These are phyloP conservation scores for Aeminium ludgeri DNA, from an alignment of 495 filamentous ascomycete genomes.

Conservation along the genomic window DNA sequence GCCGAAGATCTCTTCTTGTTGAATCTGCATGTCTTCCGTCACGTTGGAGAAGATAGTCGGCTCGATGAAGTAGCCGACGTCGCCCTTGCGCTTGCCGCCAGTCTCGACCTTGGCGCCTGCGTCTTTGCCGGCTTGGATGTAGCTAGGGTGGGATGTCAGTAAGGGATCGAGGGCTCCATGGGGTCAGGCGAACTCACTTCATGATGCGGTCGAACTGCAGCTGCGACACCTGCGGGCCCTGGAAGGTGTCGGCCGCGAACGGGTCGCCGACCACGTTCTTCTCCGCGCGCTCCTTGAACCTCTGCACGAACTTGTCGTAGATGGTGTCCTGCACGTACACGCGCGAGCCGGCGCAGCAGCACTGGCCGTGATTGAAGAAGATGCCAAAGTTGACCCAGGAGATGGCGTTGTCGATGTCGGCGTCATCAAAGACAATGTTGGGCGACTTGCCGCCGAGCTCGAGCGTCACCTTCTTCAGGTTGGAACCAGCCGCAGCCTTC, in stretches of 20 bases:
- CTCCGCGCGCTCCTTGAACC: conserved; percentile 72
- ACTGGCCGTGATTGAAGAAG: conserved; percentile 98
- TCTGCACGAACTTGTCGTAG: conserved; percentile 82
- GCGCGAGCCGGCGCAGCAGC: conserved; percentile 92
- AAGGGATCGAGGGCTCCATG: background rate
- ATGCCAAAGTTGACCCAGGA: conserved; percentile 98
- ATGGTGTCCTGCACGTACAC: conserved; percentile 91
- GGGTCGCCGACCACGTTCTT: conserved; percentile 86
- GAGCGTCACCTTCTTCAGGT: conserved; percentile 98
- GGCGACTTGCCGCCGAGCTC: conserved; percentile 97
- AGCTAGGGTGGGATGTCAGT: conserved; percentile 29
- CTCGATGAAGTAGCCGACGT: conserved; percentile 92
- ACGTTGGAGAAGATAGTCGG: conserved; percentile 94
- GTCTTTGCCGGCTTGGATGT: conserved; percentile 81
- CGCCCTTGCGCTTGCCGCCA: conserved; percentile 78
- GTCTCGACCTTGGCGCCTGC: conserved; percentile 69
- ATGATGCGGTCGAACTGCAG: conserved; percentile 96
- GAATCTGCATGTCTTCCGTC: conserved; percentile 84
- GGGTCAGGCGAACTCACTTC: conserved; percentile 33
- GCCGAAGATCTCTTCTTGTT: conserved; percentile 97
- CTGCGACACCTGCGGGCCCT: conserved; percentile 90
- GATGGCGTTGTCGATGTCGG: conserved; percentile 89
- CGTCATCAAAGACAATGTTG: conserved; percentile 94
- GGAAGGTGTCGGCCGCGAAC: conserved; percentile 77
- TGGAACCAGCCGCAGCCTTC: conserved; percentile 86